These are phyloP conservation scores for Fusarium brachygibbosum DNA, from an alignment of 2,329 filamentous ascomycete genomes.

Conservation along the genomic window DNA sequence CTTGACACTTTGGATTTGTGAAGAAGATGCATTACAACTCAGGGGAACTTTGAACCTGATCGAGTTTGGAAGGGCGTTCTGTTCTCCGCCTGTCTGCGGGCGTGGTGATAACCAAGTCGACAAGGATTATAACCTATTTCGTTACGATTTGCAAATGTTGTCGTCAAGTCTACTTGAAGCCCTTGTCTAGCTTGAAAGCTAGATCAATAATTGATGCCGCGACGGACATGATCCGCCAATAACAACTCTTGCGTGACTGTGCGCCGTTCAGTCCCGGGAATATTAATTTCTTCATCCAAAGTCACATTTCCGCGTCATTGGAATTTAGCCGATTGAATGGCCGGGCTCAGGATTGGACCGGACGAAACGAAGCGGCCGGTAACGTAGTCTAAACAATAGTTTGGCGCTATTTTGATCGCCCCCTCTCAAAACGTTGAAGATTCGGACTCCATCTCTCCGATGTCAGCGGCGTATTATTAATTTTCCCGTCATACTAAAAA, in stretches of 20 bases:
- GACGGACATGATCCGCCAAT: conserved; percentile 17
- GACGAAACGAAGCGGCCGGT: conserved; percentile 12
- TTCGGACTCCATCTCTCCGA: conserved; percentile 14
- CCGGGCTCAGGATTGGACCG: conserved; percentile 12
- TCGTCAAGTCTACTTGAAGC: neutral
- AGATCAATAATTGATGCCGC: neutral
- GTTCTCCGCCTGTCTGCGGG: neutral
- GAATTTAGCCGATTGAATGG: neutral
- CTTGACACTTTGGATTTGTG: neutral
- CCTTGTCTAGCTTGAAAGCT: neutral
- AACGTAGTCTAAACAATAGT: conserved; percentile 4
- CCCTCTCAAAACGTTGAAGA: conserved; percentile 10
- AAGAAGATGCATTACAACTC: neutral
- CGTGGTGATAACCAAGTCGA: conserved; percentile 9
- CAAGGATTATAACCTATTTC: neutral
- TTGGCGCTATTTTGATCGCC: conserved; percentile 9
- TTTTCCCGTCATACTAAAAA: neutral
- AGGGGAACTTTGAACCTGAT: too few relatives aligned
- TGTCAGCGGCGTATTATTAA: conserved; percentile 11
- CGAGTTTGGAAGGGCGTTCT: neutral
- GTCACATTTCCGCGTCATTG: conserved; percentile 20
- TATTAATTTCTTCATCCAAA: conserved; percentile 1
- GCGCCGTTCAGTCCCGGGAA: neutral
- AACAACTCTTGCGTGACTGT: neutral
- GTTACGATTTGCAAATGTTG: conserved; percentile 18